Evolutionary conservation across 768 basidiomycete species (phyloP).

Genomic region (Suillus americanus): DNA sequence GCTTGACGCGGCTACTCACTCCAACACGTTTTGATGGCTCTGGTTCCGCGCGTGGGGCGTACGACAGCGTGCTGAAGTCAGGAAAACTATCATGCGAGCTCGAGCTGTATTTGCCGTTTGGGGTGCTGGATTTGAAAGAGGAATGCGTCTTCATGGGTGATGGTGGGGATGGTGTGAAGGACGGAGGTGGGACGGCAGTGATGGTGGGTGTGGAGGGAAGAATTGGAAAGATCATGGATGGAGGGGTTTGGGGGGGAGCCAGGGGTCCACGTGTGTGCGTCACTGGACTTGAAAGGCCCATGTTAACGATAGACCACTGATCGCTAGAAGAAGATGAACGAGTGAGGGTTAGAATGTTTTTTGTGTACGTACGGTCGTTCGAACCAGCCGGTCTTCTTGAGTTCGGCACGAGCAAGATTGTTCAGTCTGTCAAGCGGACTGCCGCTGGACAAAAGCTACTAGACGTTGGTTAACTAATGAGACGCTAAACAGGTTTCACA

Average conservation of each 20-base stretch:
- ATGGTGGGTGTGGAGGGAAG: neutral
- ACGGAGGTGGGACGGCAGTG: neutral
- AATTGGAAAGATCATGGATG: neutral
- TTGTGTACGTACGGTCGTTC: slow-evolving; percentile 23
- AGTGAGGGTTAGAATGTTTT: neutral
- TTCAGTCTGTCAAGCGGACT: slow-evolving; percentile 32
- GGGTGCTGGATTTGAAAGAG: slow-evolving; percentile 3
- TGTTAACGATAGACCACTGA: slow-evolving; percentile 27
- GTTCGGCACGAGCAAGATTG: slow-evolving; percentile 25
- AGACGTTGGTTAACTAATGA: slow-evolving; percentile 6
- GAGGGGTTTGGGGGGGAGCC: slow-evolving; percentile 12
- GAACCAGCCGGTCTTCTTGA: slow-evolving; percentile 32
- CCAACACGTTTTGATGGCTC: slow-evolving; percentile 16
- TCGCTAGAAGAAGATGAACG: slow-evolving; percentile 17
- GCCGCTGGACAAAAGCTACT: slow-evolving; percentile 18
- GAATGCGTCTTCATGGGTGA: neutral
- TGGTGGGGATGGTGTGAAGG: slow-evolving; percentile 1
- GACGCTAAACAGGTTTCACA: slow-evolving; percentile 6
- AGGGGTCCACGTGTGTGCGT: neutral
- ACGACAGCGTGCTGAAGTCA: slow-evolving; percentile 18
- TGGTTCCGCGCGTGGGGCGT: slow-evolving; percentile 2
- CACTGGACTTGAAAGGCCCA: slow-evolving; percentile 18
- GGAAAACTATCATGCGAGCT: slow-evolving; percentile 7
- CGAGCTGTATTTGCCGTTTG: slow-evolving; percentile 4
- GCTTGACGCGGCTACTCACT: slow-evolving; percentile 20